phyloP scores from a whole-genome alignment of 2,329 filamentous ascomycete genomes.

The Sodiomyces alkalinus region DNA sequence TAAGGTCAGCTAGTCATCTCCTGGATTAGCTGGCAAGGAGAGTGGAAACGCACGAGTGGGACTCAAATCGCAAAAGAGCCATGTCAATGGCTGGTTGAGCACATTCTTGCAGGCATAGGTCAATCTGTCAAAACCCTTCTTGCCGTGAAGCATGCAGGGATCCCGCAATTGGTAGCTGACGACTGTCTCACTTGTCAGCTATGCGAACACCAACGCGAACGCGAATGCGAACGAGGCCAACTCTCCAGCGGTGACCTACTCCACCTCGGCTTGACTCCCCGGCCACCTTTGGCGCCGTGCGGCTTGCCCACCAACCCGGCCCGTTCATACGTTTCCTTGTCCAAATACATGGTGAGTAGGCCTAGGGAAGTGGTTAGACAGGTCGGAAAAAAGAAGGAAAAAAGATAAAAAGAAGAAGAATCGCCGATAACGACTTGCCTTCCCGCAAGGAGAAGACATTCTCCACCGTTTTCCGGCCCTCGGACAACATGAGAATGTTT shows the following conservation, averaged over 20 bases:
- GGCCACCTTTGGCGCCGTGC: slow-evolving; percentile 39
- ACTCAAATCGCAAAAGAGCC: slow-evolving; percentile 60
- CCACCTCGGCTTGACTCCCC: slow-evolving; percentile 55
- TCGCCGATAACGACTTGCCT: slow-evolving; percentile 35
- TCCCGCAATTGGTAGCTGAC: slow-evolving; percentile 62
- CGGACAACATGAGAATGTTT: slow-evolving; percentile 69
- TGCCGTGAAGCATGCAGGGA: slow-evolving; percentile 67
- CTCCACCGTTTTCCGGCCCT: slow-evolving; percentile 55
- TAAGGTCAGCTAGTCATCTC: slow-evolving; percentile 9
- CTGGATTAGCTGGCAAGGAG: neutral
- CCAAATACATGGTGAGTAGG: slow-evolving; percentile 58
- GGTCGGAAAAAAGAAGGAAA: no score
- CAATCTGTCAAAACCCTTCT: slow-evolving; percentile 67
- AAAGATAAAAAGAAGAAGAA: no score
- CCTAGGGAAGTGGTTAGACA: slow-evolving; percentile 27
- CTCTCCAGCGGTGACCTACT: slow-evolving; percentile 29
- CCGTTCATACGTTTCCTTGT: slow-evolving; percentile 69
- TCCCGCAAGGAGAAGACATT: slow-evolving; percentile 57
- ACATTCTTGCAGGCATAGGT: slow-evolving; percentile 68
- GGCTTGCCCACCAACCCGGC: slow-evolving; percentile 66
- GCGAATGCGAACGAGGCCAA: neutral
- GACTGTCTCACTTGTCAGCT: slow-evolving; percentile 34
- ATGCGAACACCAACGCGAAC: no score
- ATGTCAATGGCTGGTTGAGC: slow-evolving; percentile 49
- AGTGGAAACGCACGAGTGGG: slow-evolving; percentile 23